phyloP scores from a whole-genome alignment of 2,329 filamentous ascomycete species.

The Corynespora cassiicola region DNA sequence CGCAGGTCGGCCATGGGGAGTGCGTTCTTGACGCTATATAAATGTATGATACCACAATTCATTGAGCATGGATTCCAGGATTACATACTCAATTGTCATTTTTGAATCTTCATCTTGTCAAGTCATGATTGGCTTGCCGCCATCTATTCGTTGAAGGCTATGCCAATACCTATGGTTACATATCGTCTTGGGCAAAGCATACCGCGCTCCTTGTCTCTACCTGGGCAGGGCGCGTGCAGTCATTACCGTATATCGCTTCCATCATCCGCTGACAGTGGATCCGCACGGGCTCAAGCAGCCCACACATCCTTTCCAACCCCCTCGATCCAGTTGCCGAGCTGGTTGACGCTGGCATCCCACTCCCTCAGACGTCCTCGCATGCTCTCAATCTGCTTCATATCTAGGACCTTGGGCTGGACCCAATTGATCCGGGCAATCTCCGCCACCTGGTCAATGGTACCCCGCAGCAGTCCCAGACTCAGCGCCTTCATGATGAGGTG shows the following conservation, averaged over 20 bases:
- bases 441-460: conserved; percentile 95
- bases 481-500: conserved; percentile 99
- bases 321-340: conserved; percentile 97
- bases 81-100: too few species aligned
- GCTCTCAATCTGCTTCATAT: conserved; percentile 91
- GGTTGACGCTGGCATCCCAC: conserved; percentile 96
- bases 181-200: too few species aligned
- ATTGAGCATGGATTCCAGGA: not conserved
- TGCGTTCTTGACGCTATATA: too few species aligned
- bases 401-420: conserved; percentile 98
- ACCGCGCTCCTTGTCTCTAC: conserved; percentile 1
- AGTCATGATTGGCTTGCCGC: too few species aligned
- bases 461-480: conserved; percentile 85
- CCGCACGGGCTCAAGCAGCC: conserved; percentile 73
- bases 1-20: too few species aligned
- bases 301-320: conserved; percentile 92
- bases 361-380: conserved; percentile 89
- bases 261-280: too few species aligned
- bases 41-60: conserved; percentile 5
- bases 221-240: too few species aligned
- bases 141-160: not conserved
- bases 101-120: too few species aligned
- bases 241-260: too few species aligned
- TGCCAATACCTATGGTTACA: conserved; percentile 15
- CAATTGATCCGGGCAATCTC: conserved; percentile 95